These are phyloP conservation scores for Polychaeton citri DNA, from an alignment of 2,329 filamentous ascomycete species.

Conservation along the genomic window DNA sequence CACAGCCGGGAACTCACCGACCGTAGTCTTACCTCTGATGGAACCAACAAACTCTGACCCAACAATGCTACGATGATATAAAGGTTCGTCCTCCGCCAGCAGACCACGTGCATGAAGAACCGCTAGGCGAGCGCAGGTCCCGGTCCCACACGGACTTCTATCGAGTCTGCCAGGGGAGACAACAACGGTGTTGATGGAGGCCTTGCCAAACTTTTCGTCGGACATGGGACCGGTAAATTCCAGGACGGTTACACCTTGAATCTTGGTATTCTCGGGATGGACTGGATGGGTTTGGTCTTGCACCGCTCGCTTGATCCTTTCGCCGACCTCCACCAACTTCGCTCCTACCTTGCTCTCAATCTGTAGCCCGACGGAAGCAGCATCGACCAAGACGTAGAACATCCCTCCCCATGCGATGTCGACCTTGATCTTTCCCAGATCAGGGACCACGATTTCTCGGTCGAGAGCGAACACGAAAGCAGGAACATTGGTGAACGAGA, in stretches of 20 bases:
- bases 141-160: slow-evolving; percentile 34
- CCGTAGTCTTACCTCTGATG: slow-evolving; percentile 25
- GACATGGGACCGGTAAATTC: slow-evolving; percentile 26
- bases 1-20: slow-evolving; percentile 28
- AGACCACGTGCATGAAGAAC: slow-evolving; percentile 29
- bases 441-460: slow-evolving; percentile 27
- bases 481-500: slow-evolving; percentile 34
- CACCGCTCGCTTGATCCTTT: slow-evolving; percentile 30
- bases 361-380: slow-evolving; percentile 21
- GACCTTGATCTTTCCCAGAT: slow-evolving; percentile 25
- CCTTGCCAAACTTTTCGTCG: slow-evolving; percentile 17
- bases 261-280: slow-evolving; percentile 31
- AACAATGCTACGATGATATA: slow-evolving; percentile 30
- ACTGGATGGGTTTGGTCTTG: slow-evolving; percentile 23
- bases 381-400: slow-evolving; percentile 32
- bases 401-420: slow-evolving; percentile 37
- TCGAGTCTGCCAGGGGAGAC: slow-evolving; percentile 35
- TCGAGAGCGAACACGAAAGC: slow-evolving; percentile 30
- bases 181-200: slow-evolving; percentile 28
- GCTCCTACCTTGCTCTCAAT: slow-evolving; percentile 22
- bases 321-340: slow-evolving; percentile 29
- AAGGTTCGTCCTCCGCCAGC: slow-evolving; percentile 23
- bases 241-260: slow-evolving; percentile 28
- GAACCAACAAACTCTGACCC: slow-evolving; percentile 29
- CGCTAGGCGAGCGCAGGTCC: slow-evolving; percentile 31